Evolutionary conservation across 2,329 filamentous ascomycete genomes (phyloP).

Genomic region (Aspergillus ibericus): DNA sequence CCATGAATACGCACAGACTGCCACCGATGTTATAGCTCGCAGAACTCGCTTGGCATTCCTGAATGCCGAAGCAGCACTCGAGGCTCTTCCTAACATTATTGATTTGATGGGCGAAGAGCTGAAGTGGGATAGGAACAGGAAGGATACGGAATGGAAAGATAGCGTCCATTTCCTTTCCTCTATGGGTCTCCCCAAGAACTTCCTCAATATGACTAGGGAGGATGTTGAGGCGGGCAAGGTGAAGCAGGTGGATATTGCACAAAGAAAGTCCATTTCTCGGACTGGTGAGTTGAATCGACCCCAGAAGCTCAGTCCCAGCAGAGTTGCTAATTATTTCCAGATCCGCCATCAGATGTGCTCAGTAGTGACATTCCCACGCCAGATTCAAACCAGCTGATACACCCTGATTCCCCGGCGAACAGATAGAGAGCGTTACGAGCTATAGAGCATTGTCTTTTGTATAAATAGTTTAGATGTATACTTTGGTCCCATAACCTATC

Average conservation of each 20-base stretch:
- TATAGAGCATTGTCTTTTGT: conserved; percentile 21
- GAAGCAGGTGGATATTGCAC: conserved; percentile 43
- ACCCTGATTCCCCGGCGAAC: conserved; percentile 48
- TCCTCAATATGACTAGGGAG: conserved; percentile 55
- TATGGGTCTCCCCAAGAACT: conserved; percentile 62
- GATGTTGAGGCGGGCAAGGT: conserved; percentile 60
- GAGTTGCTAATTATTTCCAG: conserved; percentile 7
- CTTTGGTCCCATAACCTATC: not conserved
- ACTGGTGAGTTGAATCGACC: conserved; percentile 36
- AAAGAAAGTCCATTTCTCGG: conserved; percentile 43
- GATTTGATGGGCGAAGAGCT: conserved; percentile 87
- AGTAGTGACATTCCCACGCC: conserved; percentile 39
- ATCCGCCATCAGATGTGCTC: conserved; percentile 35
- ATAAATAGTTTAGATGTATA: conserved; percentile 27
- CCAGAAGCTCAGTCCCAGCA: not conserved
- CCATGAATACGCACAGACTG: conserved; percentile 89
- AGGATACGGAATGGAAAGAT: conserved; percentile 79
- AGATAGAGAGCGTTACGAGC: conserved; percentile 40
- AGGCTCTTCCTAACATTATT: conserved; percentile 80
- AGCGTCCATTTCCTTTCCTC: conserved; percentile 58
- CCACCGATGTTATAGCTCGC: conserved; percentile 82
- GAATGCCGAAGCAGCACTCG: conserved; percentile 85
- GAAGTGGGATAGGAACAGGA: conserved; percentile 70
- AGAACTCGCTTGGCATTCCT: conserved; percentile 84
- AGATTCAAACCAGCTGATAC: conserved; percentile 45